These are phyloP conservation scores for Suhomyces sp. DNA, from an alignment of 805 yeast species.

Conservation along the genomic window DNA sequence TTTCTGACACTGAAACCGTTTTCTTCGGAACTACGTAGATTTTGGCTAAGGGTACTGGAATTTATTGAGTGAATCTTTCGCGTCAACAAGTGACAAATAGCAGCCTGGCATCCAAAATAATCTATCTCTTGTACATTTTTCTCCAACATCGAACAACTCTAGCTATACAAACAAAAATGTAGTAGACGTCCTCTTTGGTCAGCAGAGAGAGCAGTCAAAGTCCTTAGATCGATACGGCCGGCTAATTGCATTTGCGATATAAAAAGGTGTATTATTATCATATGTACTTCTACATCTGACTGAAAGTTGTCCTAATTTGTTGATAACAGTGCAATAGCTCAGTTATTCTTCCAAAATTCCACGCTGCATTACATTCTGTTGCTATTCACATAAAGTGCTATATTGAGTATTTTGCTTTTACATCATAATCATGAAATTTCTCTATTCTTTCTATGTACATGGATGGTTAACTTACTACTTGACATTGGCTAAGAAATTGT, in stretches of 20 bases:
- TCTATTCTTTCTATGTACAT: not conserved
- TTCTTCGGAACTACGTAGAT: too few species aligned
- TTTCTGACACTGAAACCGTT: too few species aligned
- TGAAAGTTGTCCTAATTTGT: not conserved
- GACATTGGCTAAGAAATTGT: conserved; percentile 71
- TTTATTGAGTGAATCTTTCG: too few species aligned
- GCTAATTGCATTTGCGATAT: not conserved
- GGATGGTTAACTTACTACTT: conserved; percentile 8
- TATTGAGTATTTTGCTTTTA: too few species aligned
- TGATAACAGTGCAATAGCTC: too few species aligned
- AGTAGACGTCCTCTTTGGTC: not conserved
- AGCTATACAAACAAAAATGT: too few species aligned
- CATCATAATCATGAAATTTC: not conserved
- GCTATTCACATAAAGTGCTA: not conserved
- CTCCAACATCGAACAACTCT: too few species aligned
- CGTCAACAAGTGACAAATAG: too few species aligned
- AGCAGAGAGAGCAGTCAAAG: not conserved
- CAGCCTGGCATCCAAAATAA: too few species aligned
- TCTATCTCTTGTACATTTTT: too few species aligned
- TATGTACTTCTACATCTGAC: not conserved
- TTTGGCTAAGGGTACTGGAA: too few species aligned
- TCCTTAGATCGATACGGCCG: not conserved
- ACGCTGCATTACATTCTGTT: not conserved
- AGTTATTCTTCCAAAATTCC: not conserved
- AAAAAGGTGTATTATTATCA: not conserved